Evolutionary conservation across 164 flowering plant species (phyloP), one percentile per base, ranked within the genome.

Genomic region (Chloranthus sessilifolius): DNA sequence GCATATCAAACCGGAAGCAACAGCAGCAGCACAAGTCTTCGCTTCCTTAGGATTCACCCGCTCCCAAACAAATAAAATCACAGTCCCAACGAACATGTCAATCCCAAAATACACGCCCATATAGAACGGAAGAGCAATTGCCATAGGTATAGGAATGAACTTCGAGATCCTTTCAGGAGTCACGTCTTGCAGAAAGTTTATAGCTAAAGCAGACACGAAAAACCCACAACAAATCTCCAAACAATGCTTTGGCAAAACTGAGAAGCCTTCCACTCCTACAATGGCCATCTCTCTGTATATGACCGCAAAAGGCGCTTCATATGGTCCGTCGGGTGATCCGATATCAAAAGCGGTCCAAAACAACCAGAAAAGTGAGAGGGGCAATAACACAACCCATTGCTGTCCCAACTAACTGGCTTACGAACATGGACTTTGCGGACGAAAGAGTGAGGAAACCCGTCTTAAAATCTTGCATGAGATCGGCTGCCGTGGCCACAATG

Each of bases 401-500:
- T 19, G 97, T 92, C 26, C 99, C 97, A 0, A 86, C 53, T n/a
- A 84, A 28, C 59, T 92, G 99, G 70, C 91, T 86, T 47, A 86
- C 81, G 63, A 92, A 88, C 99, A 92, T 92, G 10, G 97, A 86
- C 60, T 71, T 83, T 7, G 99, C 84, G 1, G 97, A 92, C 5
- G 99, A 86, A 6, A 81, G 55, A 25, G 99, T 94, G 43, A 94
- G 92, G 62, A 86, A 86, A 11, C 99, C 97, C 0, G 99, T 88
- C 69, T 92, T 92, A 64, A 92, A 88, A 58, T 92, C 96, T 69
- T 84, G 95, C 96, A 94, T 94, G 44, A 92, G 81, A 77, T 92
- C 97, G 39, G 97, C 99, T 24, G 99, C 97, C 11, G 99, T 92
- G 50, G 97, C 65, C 60, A 92, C 95, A 38, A 92, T 92, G 52